phyloP scores from a whole-genome alignment of 2,329 filamentous ascomycete species.

The Trichoderma endophyticum region DNA sequence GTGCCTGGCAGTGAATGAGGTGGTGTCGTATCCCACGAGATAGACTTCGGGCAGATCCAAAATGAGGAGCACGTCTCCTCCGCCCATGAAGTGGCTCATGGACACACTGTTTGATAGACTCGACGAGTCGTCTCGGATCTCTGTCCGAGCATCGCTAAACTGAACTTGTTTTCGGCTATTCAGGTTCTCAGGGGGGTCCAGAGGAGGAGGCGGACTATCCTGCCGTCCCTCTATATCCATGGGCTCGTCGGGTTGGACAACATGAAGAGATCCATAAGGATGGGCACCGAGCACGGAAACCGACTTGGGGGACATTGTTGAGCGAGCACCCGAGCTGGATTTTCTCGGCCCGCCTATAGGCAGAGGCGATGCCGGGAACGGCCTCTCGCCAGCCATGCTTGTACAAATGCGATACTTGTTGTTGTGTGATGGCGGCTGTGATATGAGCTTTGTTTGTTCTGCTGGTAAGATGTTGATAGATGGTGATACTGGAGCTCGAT shows the following conservation, averaged over 20 bases:
- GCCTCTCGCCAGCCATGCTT: not conserved
- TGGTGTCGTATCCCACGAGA: slow-evolving; percentile 52
- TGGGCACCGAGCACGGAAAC: slow-evolving; percentile 38
- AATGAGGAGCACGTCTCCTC: slow-evolving; percentile 52
- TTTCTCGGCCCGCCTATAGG: slow-evolving; percentile 32
- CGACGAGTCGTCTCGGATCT: slow-evolving; percentile 7
- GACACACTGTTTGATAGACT: not conserved
- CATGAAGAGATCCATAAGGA: slow-evolving; percentile 43
- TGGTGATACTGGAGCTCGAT: not conserved
- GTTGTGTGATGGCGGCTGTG: not conserved
- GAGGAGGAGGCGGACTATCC: slow-evolving; percentile 31
- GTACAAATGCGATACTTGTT: not conserved
- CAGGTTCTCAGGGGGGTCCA: slow-evolving; percentile 26
- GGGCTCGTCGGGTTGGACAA: slow-evolving; percentile 30
- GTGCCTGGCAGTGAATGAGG: slow-evolving; percentile 45
- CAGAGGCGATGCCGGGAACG: not conserved
- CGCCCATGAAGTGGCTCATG: slow-evolving; percentile 31
- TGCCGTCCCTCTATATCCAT: slow-evolving; percentile 20
- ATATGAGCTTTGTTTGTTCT: not conserved
- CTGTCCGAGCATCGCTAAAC: not conserved
- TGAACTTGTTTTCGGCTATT: not conserved
- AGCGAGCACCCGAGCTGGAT: slow-evolving; percentile 32
- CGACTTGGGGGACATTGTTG: slow-evolving; percentile 37
- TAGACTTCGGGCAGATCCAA: slow-evolving; percentile 50
- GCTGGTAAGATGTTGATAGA: not conserved